Conservation (phyloP, 257 asterid genomes). For the Scutellaria minor region DNA sequence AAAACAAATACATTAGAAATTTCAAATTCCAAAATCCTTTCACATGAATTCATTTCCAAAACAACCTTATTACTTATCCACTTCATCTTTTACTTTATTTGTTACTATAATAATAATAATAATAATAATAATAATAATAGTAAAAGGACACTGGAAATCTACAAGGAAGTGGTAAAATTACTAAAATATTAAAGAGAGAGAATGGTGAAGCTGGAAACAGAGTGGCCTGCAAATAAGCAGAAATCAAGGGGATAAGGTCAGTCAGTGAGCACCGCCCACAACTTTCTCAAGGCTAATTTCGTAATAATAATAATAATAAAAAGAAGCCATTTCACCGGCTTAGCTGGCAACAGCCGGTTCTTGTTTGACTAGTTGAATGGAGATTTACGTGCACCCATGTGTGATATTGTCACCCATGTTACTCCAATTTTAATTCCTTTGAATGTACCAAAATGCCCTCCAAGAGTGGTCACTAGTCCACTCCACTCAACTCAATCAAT, state of each 20-base stretch:
- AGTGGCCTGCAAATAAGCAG: conserved; percentile 30
- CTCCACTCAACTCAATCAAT: conserved; percentile 5
- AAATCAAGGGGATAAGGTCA: conserved; percentile 34
- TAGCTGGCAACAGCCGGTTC: conserved; percentile 38
- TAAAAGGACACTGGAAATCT: no score
- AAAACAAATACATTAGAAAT: no score
- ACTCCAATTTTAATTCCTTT: neutral
- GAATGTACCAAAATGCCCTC: conserved; percentile 24
- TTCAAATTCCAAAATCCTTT: no score
- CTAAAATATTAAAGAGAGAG: no score
- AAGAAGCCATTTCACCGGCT: conserved; percentile 12
- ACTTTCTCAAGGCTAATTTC: neutral
- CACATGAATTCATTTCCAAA: no score
- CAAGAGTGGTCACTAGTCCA: neutral
- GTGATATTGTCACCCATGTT: conserved; percentile 23
- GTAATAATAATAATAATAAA: neutral
- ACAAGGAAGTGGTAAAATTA: no score
- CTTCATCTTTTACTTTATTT: no score
- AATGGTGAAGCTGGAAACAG: conserved; percentile 7
- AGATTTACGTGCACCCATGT: conserved; percentile 35
- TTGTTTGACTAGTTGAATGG: conserved; percentile 27
- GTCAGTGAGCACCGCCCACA: conserved; percentile 42
- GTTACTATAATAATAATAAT: no score
- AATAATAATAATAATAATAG: no score
- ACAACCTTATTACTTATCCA: no score